Evolutionary conservation across 148 eudicot species (phyloP), one percentile per base, ranked within the genome.

Genomic region (Bassia scoparia): DNA sequence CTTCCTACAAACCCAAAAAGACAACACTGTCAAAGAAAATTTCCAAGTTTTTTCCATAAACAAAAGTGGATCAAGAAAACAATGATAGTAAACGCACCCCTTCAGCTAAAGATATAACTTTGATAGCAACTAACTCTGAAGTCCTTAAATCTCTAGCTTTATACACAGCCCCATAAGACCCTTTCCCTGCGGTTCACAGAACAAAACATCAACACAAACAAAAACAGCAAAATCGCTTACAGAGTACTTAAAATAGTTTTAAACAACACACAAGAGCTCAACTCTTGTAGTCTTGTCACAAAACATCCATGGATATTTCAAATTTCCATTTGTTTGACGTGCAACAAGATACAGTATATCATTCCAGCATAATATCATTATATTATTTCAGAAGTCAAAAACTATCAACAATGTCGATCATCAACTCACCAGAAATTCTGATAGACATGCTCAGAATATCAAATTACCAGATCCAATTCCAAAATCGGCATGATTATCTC

Each of bases 151-250:
- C 97, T 68, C 98, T 88, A 81, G 98, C 98, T 84, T 95, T 95
- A 81, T 95, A 95, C 61, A 95, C 98, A 68, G 98, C 83, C 43
- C 98, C 98, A 74, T 95, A 95, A 10, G 98, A 95, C 67, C 98
- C 98, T 75, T 95, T 95, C 74, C 98, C 98, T 95, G 88, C 78
- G 77, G 71, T 82, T 74, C 68, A 73, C 76, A 73, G 62, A 79
- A n/a, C 64, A 38, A 58, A 35, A 3, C 43, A 23, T 73, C 70
- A 79, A 20, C 44, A 68, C 29, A 49, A 64, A 26, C 52, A 30
- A 60, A 60, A 5, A 26, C 34, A 62, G 26, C 49, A 44, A 53
- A 61, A 69, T 15, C 43, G 64, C 10, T 26, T 13, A 38, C n/a
- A n/a, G n/a, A n/a, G n/a, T n/a, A n/a, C 6, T 15, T 7, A 4